Conservation (phyloP, 2,329 filamentous ascomycete genomes). For the Apiospora pterosperma region DNA sequence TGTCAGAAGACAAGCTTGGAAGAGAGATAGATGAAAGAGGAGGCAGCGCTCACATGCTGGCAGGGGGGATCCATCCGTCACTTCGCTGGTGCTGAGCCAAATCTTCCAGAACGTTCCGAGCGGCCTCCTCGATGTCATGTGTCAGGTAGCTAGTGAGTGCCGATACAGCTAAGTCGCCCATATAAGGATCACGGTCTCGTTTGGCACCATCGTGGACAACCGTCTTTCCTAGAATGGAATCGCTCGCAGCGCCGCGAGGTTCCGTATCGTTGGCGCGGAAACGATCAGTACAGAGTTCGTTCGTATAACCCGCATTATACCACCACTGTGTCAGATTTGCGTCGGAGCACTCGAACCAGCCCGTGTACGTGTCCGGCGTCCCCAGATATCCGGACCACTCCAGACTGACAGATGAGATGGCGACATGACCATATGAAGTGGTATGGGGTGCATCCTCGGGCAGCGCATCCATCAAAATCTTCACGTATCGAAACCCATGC, state of each 20-base stretch:
- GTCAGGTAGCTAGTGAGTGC: conserved; percentile 45
- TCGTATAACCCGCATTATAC: conserved; percentile 51
- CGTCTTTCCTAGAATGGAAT: conserved; percentile 39
- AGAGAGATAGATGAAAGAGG: not conserved
- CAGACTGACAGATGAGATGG: conserved; percentile 39
- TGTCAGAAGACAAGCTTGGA: not conserved
- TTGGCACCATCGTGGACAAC: conserved; percentile 50
- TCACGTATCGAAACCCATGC: conserved; percentile 51
- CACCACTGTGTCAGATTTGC: conserved; percentile 46
- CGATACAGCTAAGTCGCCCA: conserved; percentile 48
- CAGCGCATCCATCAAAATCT: conserved; percentile 43
- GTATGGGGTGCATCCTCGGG: conserved; percentile 41
- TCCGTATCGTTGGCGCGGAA: conserved; percentile 47
- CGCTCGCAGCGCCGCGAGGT: conserved; percentile 39
- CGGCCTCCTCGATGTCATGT: conserved; percentile 37
- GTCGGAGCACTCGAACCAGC: conserved; percentile 52
- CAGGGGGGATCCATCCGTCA: conserved; percentile 53
- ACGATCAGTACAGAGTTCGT: conserved; percentile 43
- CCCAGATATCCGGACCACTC: conserved; percentile 43
- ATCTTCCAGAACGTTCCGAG: conserved; percentile 46
- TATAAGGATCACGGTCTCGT: conserved; percentile 49
- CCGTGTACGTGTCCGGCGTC: conserved; percentile 44
- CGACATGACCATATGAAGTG: conserved; percentile 36
- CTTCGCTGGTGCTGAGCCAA: conserved; percentile 43
- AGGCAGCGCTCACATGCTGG: conserved; percentile 40